Conservation (phyloP, 371 early-diverging fungal species). For the Rhizopus stolonifer region DNA sequence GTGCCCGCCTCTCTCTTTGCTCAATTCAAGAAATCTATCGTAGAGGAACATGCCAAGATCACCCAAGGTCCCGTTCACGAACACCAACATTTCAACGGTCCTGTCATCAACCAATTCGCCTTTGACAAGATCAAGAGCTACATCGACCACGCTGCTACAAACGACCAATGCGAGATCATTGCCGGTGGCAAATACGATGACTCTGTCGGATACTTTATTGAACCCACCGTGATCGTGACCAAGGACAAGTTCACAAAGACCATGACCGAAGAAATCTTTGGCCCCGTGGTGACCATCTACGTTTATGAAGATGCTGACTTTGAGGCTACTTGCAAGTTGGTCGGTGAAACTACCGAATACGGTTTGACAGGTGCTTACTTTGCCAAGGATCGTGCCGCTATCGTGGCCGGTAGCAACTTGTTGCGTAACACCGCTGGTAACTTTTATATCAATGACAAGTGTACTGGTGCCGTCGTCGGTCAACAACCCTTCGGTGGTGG, state of each 20-base stretch:
- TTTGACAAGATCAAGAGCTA: slow-evolving; percentile 91
- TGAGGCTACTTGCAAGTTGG: slow-evolving; percentile 69
- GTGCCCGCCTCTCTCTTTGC: slow-evolving; percentile 82
- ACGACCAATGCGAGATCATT: slow-evolving; percentile 70
- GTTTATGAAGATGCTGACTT: slow-evolving; percentile 87
- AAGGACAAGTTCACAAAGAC: slow-evolving; percentile 85
- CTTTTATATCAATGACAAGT: slow-evolving; percentile 99
- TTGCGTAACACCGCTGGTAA: slow-evolving; percentile 94
- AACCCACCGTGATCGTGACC: slow-evolving; percentile 91
- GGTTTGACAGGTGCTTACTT: slow-evolving; percentile 91
- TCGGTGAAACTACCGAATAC: slow-evolving; percentile 82
- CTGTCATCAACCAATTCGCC: slow-evolving; percentile 89
- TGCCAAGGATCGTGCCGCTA: slow-evolving; percentile 83
- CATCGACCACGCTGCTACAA: slow-evolving; percentile 75
- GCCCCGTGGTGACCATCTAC: slow-evolving; percentile 94
- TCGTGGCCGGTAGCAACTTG: slow-evolving; percentile 70
- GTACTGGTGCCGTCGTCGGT: slow-evolving; percentile 97
- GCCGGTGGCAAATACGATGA: slow-evolving; percentile 85
- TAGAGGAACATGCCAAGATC: slow-evolving; percentile 71
- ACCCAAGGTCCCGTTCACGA: slow-evolving; percentile 85
- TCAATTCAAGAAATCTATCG: slow-evolving; percentile 70
- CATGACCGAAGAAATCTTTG: slow-evolving; percentile 95
- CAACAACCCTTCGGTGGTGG: slow-evolving; percentile 98
- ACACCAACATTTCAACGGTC: slow-evolving; percentile 74
- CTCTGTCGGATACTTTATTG: slow-evolving; percentile 85